These are phyloP conservation scores for Ustilago tritici DNA, from an alignment of 1,284 basidiomycete species.

Conservation along the genomic window DNA sequence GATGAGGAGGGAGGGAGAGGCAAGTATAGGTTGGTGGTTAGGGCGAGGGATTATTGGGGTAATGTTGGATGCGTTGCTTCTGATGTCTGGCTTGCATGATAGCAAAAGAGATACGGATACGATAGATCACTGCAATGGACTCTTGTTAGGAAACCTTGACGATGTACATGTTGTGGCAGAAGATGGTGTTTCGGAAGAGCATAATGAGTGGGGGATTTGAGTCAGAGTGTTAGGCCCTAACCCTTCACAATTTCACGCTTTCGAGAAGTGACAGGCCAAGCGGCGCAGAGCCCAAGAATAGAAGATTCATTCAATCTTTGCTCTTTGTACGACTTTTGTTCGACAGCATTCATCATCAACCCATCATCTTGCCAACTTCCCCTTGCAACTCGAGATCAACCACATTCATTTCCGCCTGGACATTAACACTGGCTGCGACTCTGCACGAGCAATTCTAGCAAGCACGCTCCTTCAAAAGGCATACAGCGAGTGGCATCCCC, in stretches of 20 bases:
- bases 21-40: constrained; percentile 53
- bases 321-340: background rate
- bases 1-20: constrained; percentile 42
- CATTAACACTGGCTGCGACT: background rate
- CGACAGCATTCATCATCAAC: background rate
- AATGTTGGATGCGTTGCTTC: constrained; percentile 53
- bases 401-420: background rate
- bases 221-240: too few species aligned
- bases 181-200: too few species aligned
- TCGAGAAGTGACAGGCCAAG: background rate
- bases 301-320: too few species aligned
- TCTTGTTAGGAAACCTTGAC: background rate
- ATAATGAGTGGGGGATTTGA: too few species aligned
- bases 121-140: constrained; percentile 7
- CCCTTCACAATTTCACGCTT: background rate
- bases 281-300: background rate
- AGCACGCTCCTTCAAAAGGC: background rate
- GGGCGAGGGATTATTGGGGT: constrained; percentile 58
- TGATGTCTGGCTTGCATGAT: constrained; percentile 41
- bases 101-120: background rate
- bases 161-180: too few species aligned
- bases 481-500: background rate
- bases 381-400: background rate
- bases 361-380: background rate
- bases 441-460: background rate